Base-by-base conservation (phyloP, 2,329 filamentous ascomycete species). In the Colletotrichum australisinense region DNA sequence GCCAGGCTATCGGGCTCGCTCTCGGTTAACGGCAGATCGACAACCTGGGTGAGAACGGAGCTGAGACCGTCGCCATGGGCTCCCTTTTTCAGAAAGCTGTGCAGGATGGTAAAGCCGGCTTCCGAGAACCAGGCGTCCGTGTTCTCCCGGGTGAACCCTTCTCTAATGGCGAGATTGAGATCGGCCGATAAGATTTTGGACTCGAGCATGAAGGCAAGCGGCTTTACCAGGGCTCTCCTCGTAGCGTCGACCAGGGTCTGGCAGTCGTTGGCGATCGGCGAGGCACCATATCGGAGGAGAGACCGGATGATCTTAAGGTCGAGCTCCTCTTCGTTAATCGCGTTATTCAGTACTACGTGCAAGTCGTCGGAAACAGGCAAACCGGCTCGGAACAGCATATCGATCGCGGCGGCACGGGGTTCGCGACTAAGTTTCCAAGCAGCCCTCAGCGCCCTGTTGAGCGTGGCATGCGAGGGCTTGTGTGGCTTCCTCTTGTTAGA, bases 331-430 rank as follows among this genome's bases (percentile, higher is more conserved):
- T 88, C 86, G n/a, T 87, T 88, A 8, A 91, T 84, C 0, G 86
- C 88, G 67, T 87, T 85, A 74, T 86, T 85, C 22, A 91, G 79
- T 0, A 85, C 83, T 7, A 86, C 82, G 74, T 91, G 84, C 0
- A 91, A 78, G 19, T 89, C 86, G n/a, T 87, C 86, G 0, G 83
- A 84, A 0, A 83, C 81, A 0, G 83, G 79, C 62, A 90, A 80
- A 0, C 88, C 88, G 1, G 88, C 88, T 26, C 84, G 83, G 70
- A 91, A 86, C 4, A 91, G 80, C 82, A 87, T 86, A 16, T 83
- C 78, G 32, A 89, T 81, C 16, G 90, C 81, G 7, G 83, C 83
- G 70, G 86, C 86, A 26, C 89, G 83, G 8, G 82, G 85, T 22
- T 87, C 87, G 26, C 82, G 82, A 58, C 82, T 85, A 12, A 91